Base-by-base conservation (phyloP, 345 rosid species). In the Microthlaspi erraticum region DNA sequence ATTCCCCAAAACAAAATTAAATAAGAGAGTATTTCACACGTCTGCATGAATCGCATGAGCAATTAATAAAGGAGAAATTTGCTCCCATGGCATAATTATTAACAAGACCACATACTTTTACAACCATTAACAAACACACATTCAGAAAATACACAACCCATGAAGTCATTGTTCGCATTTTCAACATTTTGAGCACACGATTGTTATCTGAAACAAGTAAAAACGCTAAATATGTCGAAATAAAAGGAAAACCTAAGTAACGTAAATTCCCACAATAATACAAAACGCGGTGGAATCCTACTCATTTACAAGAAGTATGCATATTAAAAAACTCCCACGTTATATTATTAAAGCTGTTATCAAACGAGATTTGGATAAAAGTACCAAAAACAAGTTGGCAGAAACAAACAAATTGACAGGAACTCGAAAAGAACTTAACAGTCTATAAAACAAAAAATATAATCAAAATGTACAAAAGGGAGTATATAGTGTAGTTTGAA, bases 341-440 rank as follows among this genome's bases (percentile, higher is more conserved):
- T 29, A 60, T 50, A 32, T 33, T 54, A 16, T 43, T 38, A 10
- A 19, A 59, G 72, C 20, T 26, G 6, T 49, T 37, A 31, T 49
- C 14, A 23, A 51, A 16, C 41, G 41, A 74, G 42, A 51, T 33
- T 39, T 73, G 14, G 57, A 20, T n/a, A 12, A 44, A 60, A 52
- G 63, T 51, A 60, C 42, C 1, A 7, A 33, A 49, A 52, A 23
- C 68, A 74, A 67, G 73, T 59, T 67, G 73, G 56, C 68, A 60
- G 72, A 56, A 59, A 60, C 49, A 57, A 67, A 66, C 68, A 74
- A 74, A 17, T 34, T 51, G 56, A 53, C 73, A 68, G 57, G 37
- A 50, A 60, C 56, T 10, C 68, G 23, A 51, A 60, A 67, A 74
- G 68, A 74, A 50, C 72, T 17, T 32, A 66, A 51, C 56, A 54